These are phyloP conservation scores for Saccharomycopsis schoenii DNA, from an alignment of 805 yeast species.

Conservation along the genomic window DNA sequence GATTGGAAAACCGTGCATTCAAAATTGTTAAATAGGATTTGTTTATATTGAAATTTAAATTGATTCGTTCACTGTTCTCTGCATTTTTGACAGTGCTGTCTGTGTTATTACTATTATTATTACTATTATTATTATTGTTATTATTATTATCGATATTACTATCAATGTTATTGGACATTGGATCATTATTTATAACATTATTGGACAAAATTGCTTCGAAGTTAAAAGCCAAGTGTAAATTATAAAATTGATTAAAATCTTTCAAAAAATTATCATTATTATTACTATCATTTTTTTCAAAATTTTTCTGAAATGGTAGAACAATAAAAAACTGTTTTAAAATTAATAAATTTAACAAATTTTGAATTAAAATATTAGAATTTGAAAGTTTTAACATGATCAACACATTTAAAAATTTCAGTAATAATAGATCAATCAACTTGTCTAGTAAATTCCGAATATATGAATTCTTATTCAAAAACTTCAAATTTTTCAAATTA, in stretches of 20 bases:
- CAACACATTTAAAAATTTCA: constrained; percentile 47
- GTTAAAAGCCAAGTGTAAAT: background rate
- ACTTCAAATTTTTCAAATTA: constrained; percentile 37
- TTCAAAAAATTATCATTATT: background rate
- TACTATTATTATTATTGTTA: constrained; percentile 9
- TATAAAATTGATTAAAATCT: background rate
- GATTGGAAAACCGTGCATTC: constrained; percentile 29
- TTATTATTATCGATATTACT: background rate
- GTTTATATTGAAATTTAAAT: constrained; percentile 20
- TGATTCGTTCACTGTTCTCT: background rate
- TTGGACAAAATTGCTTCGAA: background rate
- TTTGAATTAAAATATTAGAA: constrained; percentile 59
- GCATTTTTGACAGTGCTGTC: background rate
- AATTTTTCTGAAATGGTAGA: constrained; percentile 22
- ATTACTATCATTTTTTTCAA: background rate
- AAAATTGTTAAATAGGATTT: constrained; percentile 34
- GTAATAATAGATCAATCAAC: constrained; percentile 53
- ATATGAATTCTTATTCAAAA: constrained; percentile 60
- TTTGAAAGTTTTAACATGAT: constrained; percentile 53
- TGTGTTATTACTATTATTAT: background rate
- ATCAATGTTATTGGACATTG: background rate
- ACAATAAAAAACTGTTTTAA: constrained; percentile 35
- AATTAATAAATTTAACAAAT: constrained; percentile 60
- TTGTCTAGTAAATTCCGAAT: constrained; percentile 68
- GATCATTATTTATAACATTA: background rate